A percentile compares a stretch with the other conserved stretches of the same genome.
Conservation (phyloP, 306 rosid genomes). For the Dryas octopetala region DNA sequence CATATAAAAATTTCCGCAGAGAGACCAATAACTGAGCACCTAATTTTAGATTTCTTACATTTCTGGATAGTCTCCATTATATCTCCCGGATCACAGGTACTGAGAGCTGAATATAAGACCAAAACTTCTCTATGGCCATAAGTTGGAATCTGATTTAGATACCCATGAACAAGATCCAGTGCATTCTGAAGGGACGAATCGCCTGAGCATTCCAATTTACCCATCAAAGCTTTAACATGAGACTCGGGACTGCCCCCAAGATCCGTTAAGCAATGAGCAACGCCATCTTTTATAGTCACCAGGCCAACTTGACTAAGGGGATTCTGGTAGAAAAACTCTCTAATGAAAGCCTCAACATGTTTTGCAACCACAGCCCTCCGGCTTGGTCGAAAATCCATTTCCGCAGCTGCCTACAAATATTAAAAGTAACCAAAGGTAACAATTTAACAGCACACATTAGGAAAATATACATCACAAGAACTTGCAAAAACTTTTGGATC, state of each 20-base stretch:
- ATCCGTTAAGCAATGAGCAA: slow-evolving; percentile 76
- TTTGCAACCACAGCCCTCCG: slow-evolving; percentile 84
- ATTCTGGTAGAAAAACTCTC: slow-evolving; percentile 93
- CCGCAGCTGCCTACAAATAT: slow-evolving; percentile 82
- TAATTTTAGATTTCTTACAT: slow-evolving; percentile 81
- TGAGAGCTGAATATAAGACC: slow-evolving; percentile 82
- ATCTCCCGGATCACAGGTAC: slow-evolving; percentile 96
- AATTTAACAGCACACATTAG: slow-evolving; percentile 6
- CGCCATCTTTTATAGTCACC: slow-evolving; percentile 80
- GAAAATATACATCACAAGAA: not conserved
- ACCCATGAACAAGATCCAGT: slow-evolving; percentile 78
- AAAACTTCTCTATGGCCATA: slow-evolving; percentile 94
- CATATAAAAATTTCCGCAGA: slow-evolving; percentile 92
- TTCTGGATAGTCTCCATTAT: slow-evolving; percentile 91
- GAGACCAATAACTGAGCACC: slow-evolving; percentile 97
- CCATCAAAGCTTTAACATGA: slow-evolving; percentile 83
- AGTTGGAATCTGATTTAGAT: slow-evolving; percentile 81
- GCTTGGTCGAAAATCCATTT: slow-evolving; percentile 83
- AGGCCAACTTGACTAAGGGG: slow-evolving; percentile 92
- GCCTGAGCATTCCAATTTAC: slow-evolving; percentile 93
- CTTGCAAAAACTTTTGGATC: not conserved
- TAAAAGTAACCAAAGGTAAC: slow-evolving; percentile 26
- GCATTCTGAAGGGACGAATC: slow-evolving; percentile 93
- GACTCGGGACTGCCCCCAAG: slow-evolving; percentile 98
- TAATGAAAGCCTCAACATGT: slow-evolving; percentile 74